Conservation (phyloP, 208 protist species). For the Trypanosoma boissoni region DNA sequence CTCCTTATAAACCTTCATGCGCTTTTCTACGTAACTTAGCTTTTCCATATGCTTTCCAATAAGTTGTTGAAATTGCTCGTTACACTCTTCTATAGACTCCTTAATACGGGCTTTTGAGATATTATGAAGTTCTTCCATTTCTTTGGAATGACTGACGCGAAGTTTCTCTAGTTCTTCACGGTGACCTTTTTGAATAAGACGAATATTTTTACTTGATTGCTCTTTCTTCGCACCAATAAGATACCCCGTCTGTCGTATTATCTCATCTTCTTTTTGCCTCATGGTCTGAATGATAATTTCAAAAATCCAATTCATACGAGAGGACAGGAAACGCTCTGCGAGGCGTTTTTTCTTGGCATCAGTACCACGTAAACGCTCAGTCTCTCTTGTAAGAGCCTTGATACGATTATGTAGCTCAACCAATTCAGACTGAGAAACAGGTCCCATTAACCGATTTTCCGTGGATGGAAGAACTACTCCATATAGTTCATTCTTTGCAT, state of each 20-base stretch:
- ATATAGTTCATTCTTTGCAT: constrained; percentile 4
- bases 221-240: background rate
- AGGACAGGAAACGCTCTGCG: background rate
- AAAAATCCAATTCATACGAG: background rate
- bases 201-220: background rate
- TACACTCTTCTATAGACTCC: constrained; percentile 19
- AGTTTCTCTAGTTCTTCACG: constrained; percentile 17
- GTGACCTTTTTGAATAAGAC: constrained; percentile 1
- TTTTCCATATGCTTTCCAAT: constrained; percentile 23
- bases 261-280: constrained; percentile 17
- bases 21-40: constrained; percentile 26
- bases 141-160: constrained; percentile 2
- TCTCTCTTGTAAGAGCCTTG: constrained; percentile 9
- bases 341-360: background rate
- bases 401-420: constrained; percentile 10
- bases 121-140: constrained; percentile 17
- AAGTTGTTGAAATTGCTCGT: constrained; percentile 16
- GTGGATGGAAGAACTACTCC: background rate
- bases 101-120: constrained; percentile 7
- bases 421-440: no score
- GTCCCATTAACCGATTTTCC: background rate
- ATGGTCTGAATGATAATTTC: constrained; percentile 13
- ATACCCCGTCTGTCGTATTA: background rate
- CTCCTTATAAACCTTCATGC: constrained; percentile 47
- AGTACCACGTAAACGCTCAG: constrained; percentile 2